Percentiles rank a stretch among this genome's conserved stretches.
phyloP scores from a whole-genome alignment of 208 protist species.

The Leptomonas seymouri region DNA sequence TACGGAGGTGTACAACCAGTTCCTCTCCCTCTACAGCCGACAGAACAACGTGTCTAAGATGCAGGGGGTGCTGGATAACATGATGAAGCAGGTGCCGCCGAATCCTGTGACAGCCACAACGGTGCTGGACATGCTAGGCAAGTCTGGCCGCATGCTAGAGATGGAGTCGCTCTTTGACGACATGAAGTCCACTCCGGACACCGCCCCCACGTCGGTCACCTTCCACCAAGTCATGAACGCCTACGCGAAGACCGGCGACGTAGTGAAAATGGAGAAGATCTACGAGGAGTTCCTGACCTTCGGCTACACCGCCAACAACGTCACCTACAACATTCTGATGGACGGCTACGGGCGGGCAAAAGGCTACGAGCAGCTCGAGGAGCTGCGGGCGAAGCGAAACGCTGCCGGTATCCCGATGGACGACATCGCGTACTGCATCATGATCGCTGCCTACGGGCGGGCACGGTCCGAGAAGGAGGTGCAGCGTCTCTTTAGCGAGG shows the following conservation, averaged over 20 bases:
- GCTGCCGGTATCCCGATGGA: conserved; percentile 65
- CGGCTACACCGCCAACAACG: conserved; percentile 74
- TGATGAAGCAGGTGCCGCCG: conserved; percentile 89
- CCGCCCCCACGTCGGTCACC: conserved; percentile 85
- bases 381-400: conserved; percentile 58
- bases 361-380: conserved; percentile 77
- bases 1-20: conserved; percentile 90
- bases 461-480: conserved; percentile 68
- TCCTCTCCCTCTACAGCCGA: conserved; percentile 78
- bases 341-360: conserved; percentile 82
- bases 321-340: conserved; percentile 88
- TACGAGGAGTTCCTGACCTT: conserved; percentile 66
- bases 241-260: conserved; percentile 85
- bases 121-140: conserved; percentile 87
- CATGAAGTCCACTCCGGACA: conserved; percentile 84
- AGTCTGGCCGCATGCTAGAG: conserved; percentile 82
- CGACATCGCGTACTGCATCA: conserved; percentile 84
- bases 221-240: conserved; percentile 91
- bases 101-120: conserved; percentile 89
- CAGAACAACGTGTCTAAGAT: conserved; percentile 82
- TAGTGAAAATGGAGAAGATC: conserved; percentile 85
- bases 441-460: conserved; percentile 75
- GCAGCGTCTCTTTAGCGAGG: conserved; percentile 59
- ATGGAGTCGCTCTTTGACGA: conserved; percentile 90
- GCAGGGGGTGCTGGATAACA: conserved; percentile 86